Evolutionary conservation across 495 filamentous ascomycete genomes (phyloP), one percentile per base, ranked within the genome.

Genomic region (Darksidea phi): DNA sequence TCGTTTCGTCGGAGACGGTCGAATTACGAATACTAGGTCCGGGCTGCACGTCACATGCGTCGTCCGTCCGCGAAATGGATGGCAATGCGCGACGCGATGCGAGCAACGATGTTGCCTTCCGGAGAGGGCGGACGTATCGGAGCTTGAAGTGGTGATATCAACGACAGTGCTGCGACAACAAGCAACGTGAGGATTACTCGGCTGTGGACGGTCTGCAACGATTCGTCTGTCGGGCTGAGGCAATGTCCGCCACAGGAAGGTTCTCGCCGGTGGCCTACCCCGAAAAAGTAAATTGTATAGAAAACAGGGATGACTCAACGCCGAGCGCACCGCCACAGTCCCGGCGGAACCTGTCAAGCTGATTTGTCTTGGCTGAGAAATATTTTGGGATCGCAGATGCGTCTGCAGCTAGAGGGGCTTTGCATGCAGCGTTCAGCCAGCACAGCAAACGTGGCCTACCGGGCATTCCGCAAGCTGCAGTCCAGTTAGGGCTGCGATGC

Each of bases 361-460:
- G 52, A 42, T 50, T 15, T 50, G 51, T 23, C 23, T 38, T n/a
- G 21, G 42, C 24, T 25, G 45, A 50, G 43, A 17, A 56, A 50
- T 62, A 56, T 62, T 62, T 42, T 24, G 52, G 50, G 25, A 42
- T 48, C 26, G 54, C 53, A 64, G 61, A 34, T 58, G 61, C 61
- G 55, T 55, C 48, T 41, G 59, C 59, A 57, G 48, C 61, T 64
- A 58, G 57, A 23, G 60, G 51, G 24, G 25, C 49, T 18, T 41
- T 51, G 61, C 61, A 57, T 64, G 25, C 41, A 54, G 54, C 63
- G 45, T 48, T 58, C 49, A 46, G 26, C 54, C 50, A 54, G 58
- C 26, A 54, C 54, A 37, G 58, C 51, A 54, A 67, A 67, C 58
- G 64, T 67, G 64, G 64, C 54, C 42, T 58, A 46, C 64, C 64